Evolutionary conservation across 306 rosid species (phyloP).

Genomic region (Cucumis melo): DNA sequence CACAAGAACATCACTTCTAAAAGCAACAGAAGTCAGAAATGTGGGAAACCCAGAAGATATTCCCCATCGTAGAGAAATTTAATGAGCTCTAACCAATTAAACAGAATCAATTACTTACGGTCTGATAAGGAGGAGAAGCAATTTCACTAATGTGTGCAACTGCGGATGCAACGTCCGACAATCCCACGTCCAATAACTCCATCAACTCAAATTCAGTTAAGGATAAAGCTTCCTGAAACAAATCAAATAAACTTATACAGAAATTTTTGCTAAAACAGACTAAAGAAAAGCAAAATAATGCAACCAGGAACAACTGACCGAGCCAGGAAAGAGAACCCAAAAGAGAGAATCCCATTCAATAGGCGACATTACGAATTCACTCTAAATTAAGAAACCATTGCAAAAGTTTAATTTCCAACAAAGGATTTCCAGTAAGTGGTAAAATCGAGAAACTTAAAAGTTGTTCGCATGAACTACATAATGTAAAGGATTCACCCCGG

Average conservation of each 20-base stretch:
- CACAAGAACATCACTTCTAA: slow-evolving; percentile 14
- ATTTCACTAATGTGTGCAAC: slow-evolving; percentile 67
- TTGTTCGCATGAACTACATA: not conserved
- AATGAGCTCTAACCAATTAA: not conserved
- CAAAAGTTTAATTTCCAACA: not conserved
- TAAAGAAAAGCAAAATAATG: not conserved
- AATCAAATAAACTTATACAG: not conserved
- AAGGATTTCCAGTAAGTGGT: not conserved
- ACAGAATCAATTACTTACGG: slow-evolving; percentile 25
- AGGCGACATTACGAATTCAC: not conserved
- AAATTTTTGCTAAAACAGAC: not conserved
- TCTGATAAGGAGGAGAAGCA: slow-evolving; percentile 76
- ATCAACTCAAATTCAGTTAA: slow-evolving; percentile 75
- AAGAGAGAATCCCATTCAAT: not conserved
- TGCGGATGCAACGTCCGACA: slow-evolving; percentile 50
- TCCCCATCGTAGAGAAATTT: not conserved
- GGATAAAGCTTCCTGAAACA: slow-evolving; percentile 61
- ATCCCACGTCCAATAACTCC: slow-evolving; percentile 70
- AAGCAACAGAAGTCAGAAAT: not conserved
- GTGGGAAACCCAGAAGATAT: not conserved
- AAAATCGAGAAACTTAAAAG: not conserved
- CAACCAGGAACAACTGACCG: not conserved
- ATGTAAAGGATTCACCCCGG: not conserved
- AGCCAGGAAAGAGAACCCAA: not conserved
- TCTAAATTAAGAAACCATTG: not conserved